phyloP scores from a whole-genome alignment of 2,329 filamentous ascomycete species.

The Xylaria sp. region DNA sequence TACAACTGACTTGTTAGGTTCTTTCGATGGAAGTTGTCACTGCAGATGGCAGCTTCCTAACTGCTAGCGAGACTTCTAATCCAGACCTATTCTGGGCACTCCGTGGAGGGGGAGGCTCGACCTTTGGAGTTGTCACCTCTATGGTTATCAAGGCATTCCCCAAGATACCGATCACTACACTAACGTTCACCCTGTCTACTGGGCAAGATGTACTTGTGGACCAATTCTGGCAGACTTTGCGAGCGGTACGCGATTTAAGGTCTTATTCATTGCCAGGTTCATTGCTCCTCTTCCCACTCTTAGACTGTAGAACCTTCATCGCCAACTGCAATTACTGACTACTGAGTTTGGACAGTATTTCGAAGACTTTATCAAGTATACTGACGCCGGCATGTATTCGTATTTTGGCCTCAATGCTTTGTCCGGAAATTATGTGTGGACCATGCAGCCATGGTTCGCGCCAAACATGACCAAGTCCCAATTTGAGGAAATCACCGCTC shows the following conservation, averaged over 20 bases:
- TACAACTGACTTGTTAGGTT: constrained; percentile 45
- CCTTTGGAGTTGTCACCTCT: constrained; percentile 58
- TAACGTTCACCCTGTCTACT: constrained; percentile 44
- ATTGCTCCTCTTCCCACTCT: neutral
- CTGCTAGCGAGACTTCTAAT: constrained; percentile 57
- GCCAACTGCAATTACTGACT: neutral
- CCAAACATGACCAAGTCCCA: constrained; percentile 45
- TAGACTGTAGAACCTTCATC: neutral
- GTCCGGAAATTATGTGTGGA: constrained; percentile 43
- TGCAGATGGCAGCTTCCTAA: constrained; percentile 58
- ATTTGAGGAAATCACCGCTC: constrained; percentile 46
- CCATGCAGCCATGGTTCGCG: constrained; percentile 50
- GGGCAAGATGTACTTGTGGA: constrained; percentile 46
- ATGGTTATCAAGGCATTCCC: constrained; percentile 53
- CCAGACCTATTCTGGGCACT: constrained; percentile 64
- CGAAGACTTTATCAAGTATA: constrained; percentile 49
- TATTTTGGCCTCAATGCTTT: constrained; percentile 47
- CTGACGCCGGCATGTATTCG: constrained; percentile 51
- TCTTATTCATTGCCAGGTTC: neutral
- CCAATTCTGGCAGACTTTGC: constrained; percentile 49
- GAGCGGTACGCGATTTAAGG: constrained; percentile 29
- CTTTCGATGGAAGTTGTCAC: constrained; percentile 62
- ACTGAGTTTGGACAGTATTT: constrained; percentile 37
- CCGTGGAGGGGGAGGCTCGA: constrained; percentile 59
- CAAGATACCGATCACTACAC: constrained; percentile 49